Evolutionary conservation across 306 rosid species (phyloP).

Genomic region (Rosa persica): DNA sequence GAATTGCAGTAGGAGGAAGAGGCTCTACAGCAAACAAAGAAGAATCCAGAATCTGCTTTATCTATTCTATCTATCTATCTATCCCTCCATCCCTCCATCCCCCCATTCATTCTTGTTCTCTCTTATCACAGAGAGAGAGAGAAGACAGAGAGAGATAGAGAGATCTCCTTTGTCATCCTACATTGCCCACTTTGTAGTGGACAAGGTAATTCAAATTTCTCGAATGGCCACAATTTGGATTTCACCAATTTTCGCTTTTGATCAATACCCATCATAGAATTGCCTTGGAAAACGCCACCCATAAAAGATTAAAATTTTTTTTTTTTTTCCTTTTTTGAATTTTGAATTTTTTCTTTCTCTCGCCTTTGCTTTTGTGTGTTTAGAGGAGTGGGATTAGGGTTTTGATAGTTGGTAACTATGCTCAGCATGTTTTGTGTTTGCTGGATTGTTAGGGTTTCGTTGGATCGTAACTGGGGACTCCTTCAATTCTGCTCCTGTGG

Average conservation of each 20-base stretch:
- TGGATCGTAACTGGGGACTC: constrained; percentile 46
- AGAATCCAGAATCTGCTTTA: constrained; percentile 5
- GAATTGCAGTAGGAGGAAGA: background rate
- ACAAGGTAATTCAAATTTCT: constrained; percentile 39
- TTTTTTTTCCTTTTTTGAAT: background rate
- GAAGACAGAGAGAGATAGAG: constrained; percentile 18
- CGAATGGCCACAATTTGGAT: constrained; percentile 11
- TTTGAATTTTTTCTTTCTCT: background rate
- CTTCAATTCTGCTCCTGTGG: constrained; percentile 30
- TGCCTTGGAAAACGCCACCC: background rate
- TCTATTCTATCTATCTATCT: background rate
- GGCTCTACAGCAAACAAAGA: background rate
- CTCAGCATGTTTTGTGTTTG: constrained; percentile 27
- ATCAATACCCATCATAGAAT: constrained; percentile 11
- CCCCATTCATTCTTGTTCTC: constrained; percentile 17
- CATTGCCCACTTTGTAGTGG: constrained; percentile 56
- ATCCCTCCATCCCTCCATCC: background rate
- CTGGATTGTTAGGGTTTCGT: constrained; percentile 47
- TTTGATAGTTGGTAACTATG: constrained; percentile 17
- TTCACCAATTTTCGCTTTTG: constrained; percentile 26
- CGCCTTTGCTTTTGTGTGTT: background rate
- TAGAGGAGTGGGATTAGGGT: constrained; percentile 32
- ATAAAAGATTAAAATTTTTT: constrained; percentile 2
- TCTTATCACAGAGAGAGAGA: background rate
- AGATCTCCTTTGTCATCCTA: constrained; percentile 50